Evolutionary conservation across 441 rosid species (phyloP), one percentile per base, ranked within the genome.

Genomic region (Erodium moschatum): DNA sequence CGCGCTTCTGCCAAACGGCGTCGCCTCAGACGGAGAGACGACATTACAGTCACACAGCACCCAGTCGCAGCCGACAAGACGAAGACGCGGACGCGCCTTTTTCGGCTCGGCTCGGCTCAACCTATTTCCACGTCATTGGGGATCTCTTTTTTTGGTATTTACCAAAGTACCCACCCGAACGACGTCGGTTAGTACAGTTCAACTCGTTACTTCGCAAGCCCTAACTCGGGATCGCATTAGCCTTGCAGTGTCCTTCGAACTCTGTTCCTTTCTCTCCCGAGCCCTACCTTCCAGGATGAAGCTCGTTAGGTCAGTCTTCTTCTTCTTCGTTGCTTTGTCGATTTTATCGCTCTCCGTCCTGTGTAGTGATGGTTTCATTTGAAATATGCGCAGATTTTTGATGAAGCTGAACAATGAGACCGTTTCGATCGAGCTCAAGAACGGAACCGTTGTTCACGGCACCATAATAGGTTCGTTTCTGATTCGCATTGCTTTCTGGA

Each of bases 331-430:
- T 21, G 64, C 24, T 58, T 20, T 19, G 11, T 58, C 31, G 33
- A 35, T 50, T 19, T 46, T 52, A 27, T 1, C 9, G 18, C 21
- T 20, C 63, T 46, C 15, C 0, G 38, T 52, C 6, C 6, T 6
- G 13, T 5, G 6, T 40, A 9, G 44, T 29, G 27, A 2, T 2
- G 0, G 16, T 60, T 6, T 56, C 44, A 2, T 64, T 27, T 19
- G 7, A 13, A 64, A 64, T 50, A 19, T 40, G 4, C 19, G 72
- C 85, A 91, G 97, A 93, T 94, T 94, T 74, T 79, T 94, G 96
- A 94, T 94, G 98, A 94, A 91, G 88, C 65, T 94, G 84, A 94
- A 88, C 88, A 94, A 94, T 54, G 98, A 94, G 81, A 88, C 98
- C 61, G 97, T 94, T 4, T 91, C 98, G 65, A 87, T 91, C 58